Evolutionary conservation across 495 filamentous ascomycete genomes (phyloP), one percentile per base, ranked within the genome.

Genomic region (Tricharina praecox): DNA sequence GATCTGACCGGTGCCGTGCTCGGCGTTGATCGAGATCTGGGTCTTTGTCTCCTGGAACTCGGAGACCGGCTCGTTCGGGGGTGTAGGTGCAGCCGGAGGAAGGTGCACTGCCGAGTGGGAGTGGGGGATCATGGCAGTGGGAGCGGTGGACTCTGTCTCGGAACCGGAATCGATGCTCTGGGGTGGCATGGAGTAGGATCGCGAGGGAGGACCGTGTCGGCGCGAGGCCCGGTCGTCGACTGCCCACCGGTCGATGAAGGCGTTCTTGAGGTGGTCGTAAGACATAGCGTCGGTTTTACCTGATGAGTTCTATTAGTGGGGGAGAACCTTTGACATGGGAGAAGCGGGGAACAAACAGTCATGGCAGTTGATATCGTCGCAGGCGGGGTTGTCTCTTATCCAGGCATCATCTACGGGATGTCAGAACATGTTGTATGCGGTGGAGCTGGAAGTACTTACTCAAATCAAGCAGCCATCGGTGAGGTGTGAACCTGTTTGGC

Each of bases 221-320:
- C 13, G 56, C 42, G 24, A 46, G 37, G 18, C 48, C 30, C 2
- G 25, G 8, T 46, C 30, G 1, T 46, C 30, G 19, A 28, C 34
- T 5, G 16, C 55, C 57, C 57, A 60, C 11, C 52, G 49, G 34
- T 60, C 57, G 13, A 60, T 34, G 47, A 60, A 60, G 18, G 56
- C 45, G 32, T 43, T 59, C 11, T 48, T 60, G 41, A 60, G 49
- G 40, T 60, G 54, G 46, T 60, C 57, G 25, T 53, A 60, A 21
- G 58, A 61, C 58, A 61, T 56, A 9, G 55, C 44, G 55, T 59
- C 56, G 56, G 59, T 58, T 54, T 59, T 59, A 28, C 56, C 56
- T 51, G 25, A 0, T 16, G 16, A 37, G 25, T 34, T 30, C 39
- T 15, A 48, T 30, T 37, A 9, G 32, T 23, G 15, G 34, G 7